Evolutionary conservation across 192 early-diverging fungal species (phyloP).

Genomic region (Rhizophlyctis rosea): DNA sequence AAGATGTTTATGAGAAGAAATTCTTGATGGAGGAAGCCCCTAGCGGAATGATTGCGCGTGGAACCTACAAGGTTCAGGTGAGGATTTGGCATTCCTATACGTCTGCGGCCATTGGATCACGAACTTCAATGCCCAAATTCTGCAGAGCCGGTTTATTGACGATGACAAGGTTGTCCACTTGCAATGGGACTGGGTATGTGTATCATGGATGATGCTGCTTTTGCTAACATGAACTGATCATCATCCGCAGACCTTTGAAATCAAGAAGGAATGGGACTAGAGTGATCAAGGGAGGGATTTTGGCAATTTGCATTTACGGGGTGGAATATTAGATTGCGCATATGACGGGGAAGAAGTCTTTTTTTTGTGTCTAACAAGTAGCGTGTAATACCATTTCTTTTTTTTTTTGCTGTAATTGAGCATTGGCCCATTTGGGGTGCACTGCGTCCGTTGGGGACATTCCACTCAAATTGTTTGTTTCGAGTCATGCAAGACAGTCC

Average conservation of each 20-base stretch:
- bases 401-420: no score
- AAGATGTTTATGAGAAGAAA: constrained; percentile 78
- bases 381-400: no score
- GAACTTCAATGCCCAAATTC: constrained; percentile 3
- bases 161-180: constrained; percentile 82
- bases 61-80: constrained; percentile 81
- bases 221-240: not conserved
- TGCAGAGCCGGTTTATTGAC: constrained; percentile 85
- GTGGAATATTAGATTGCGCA: no score
- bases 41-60: constrained; percentile 85
- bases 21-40: constrained; percentile 88
- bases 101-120: not conserved
- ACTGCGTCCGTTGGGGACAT: no score
- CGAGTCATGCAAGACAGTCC: no score
- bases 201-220: not conserved
- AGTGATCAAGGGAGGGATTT: no score
- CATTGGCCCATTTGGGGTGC: no score
- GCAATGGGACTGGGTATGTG: constrained; percentile 72
- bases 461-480: no score
- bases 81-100: not conserved
- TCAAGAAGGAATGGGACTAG: constrained; percentile 88
- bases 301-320: no score
- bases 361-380: no score
- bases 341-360: no score
- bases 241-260: constrained; percentile 60